Percentiles rank a stretch among this genome's conserved stretches.
Evolutionary conservation across 192 early-diverging fungal species (phyloP).

Genomic region (Coemansia sp.): DNA sequence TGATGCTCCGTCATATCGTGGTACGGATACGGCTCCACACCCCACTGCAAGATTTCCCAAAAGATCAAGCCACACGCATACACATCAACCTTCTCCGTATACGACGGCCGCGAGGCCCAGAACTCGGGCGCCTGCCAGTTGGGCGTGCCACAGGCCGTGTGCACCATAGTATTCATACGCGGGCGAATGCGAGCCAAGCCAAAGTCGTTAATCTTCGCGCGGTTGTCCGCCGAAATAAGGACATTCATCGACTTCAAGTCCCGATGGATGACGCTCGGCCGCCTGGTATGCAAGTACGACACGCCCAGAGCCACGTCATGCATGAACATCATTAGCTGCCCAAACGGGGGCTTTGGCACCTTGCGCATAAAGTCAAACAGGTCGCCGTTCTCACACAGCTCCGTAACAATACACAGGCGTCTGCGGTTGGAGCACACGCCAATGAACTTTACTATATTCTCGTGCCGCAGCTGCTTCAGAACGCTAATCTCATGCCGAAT

Average conservation of each 20-base stretch:
- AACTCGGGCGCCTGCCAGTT: constrained; percentile 83
- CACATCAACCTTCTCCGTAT: constrained; percentile 70
- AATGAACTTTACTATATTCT: constrained; percentile 71
- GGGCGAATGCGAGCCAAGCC: constrained; percentile 74
- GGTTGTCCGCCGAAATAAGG: constrained; percentile 57
- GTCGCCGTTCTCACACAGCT: constrained; percentile 73
- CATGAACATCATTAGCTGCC: constrained; percentile 71
- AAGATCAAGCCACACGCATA: constrained; percentile 76
- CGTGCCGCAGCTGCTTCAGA: constrained; percentile 72
- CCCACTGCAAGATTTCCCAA: constrained; percentile 79
- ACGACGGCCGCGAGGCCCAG: constrained; percentile 66
- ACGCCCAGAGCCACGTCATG: constrained; percentile 73
- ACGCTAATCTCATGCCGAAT: constrained; percentile 77
- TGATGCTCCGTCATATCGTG: constrained; percentile 65
- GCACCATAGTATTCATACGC: constrained; percentile 64
- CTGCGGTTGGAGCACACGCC: constrained; percentile 67
- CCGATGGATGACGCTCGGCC: constrained; percentile 72
- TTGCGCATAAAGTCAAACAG: constrained; percentile 71
- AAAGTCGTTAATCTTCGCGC: constrained; percentile 80
- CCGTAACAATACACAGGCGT: constrained; percentile 71
- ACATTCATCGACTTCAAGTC: constrained; percentile 81
- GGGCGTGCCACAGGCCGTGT: constrained; percentile 76
- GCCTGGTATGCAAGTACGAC: constrained; percentile 68
- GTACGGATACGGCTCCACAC: constrained; percentile 67
- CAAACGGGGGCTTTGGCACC: constrained; percentile 60